phyloP scores from a whole-genome alignment of 257 asterid species.

The Anisodus tanguticus region DNA sequence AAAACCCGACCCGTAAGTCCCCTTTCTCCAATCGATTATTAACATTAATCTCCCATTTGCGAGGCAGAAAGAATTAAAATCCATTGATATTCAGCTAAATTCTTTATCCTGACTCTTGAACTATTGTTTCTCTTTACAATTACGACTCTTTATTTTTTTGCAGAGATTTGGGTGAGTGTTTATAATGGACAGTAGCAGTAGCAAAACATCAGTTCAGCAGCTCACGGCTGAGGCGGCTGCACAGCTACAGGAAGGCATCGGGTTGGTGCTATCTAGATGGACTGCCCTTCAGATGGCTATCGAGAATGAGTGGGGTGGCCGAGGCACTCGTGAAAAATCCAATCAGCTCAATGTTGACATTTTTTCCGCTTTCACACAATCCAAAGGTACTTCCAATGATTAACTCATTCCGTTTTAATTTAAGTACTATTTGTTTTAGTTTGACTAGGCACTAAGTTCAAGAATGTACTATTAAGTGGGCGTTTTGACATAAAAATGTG shows the following conservation, averaged over 20 bases:
- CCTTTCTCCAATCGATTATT: too few species aligned
- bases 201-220: background rate
- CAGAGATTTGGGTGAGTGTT: background rate
- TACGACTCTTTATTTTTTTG: background rate
- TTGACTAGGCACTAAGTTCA: background rate
- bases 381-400: constrained; percentile 50
- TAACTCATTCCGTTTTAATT: background rate
- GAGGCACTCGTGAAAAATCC: constrained; percentile 53
- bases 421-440: background rate
- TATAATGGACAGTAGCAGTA: background rate
- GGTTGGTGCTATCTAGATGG: constrained; percentile 64
- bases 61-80: too few species aligned
- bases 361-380: constrained; percentile 52
- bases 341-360: constrained; percentile 47
- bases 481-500: too few species aligned
- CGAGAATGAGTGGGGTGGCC: constrained; percentile 80
- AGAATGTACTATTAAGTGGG: background rate
- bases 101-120: too few species aligned
- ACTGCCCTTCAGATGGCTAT: constrained; percentile 72
- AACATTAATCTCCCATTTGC: too few species aligned
- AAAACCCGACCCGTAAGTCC: too few species aligned
- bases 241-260: constrained; percentile 61
- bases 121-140: background rate
- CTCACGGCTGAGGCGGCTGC: constrained; percentile 65
- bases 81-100: too few species aligned